phyloP scores from a whole-genome alignment of 1,139 yeast genomes.

The Candida sojae region DNA sequence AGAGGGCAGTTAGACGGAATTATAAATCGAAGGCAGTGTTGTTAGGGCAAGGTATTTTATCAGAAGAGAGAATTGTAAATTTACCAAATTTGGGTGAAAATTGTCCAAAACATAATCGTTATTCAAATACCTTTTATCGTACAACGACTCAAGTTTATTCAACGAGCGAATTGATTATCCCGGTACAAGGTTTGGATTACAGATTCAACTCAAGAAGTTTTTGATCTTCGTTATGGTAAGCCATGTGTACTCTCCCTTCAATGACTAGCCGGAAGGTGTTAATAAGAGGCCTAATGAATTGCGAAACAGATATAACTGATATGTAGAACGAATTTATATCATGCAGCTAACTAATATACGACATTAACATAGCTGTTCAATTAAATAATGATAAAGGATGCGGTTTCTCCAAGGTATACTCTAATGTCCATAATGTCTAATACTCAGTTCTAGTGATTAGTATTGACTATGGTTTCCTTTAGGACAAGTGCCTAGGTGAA shows the following conservation, averaged over 20 bases:
- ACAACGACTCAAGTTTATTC: slow-evolving; percentile 1
- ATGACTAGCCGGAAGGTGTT: background rate
- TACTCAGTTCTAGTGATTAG: too few relatives aligned
- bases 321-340: too few relatives aligned
- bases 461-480: too few relatives aligned
- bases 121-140: slow-evolving; percentile 5
- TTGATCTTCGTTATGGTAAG: background rate
- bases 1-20: slow-evolving; percentile 48
- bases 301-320: slow-evolving; percentile 2
- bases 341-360: too few relatives aligned
- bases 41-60: slow-evolving; percentile 32
- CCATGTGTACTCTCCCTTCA: slow-evolving; percentile 8
- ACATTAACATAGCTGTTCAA: too few relatives aligned
- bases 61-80: slow-evolving; percentile 13
- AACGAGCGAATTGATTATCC: background rate
- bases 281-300: slow-evolving; percentile 7
- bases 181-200: background rate
- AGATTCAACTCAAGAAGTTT: background rate
- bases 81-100: slow-evolving; percentile 10
- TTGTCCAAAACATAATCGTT: slow-evolving; percentile 10
- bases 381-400: too few relatives aligned
- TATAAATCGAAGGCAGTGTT: slow-evolving; percentile 43
- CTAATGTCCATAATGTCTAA: too few relatives aligned
- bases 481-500: too few relatives aligned
- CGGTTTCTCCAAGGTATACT: too few relatives aligned